Evolutionary conservation across 768 basidiomycete species (phyloP).

Genomic region (Kwoniella mangroviensis): DNA sequence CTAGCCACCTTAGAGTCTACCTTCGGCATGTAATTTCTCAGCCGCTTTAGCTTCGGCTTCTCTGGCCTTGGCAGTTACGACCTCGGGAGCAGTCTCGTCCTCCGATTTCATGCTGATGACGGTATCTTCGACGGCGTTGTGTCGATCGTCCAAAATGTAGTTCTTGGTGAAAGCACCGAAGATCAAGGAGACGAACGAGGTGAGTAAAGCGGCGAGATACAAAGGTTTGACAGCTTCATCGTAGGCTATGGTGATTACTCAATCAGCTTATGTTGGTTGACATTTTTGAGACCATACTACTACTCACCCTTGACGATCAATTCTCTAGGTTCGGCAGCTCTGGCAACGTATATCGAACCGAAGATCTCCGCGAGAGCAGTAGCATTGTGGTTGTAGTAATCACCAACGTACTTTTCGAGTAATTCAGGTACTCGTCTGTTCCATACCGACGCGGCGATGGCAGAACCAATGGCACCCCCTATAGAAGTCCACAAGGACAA

Average conservation of each 20-base stretch:
- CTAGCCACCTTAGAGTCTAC: not conserved
- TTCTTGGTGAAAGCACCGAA: conserved; percentile 52
- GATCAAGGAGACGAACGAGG: conserved; percentile 52
- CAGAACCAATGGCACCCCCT: conserved; percentile 57
- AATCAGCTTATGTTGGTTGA: not conserved
- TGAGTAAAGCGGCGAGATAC: conserved; percentile 49
- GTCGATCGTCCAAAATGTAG: conserved; percentile 55
- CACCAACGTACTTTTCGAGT: conserved; percentile 46
- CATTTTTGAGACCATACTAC: not conserved
- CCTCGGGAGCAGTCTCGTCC: conserved; percentile 36
- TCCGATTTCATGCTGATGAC: conserved; percentile 38
- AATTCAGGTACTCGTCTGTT: conserved; percentile 33
- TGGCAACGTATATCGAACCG: conserved; percentile 44
- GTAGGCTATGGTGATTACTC: conserved; percentile 22
- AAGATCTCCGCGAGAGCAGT: conserved; percentile 52
- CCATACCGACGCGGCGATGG: conserved; percentile 57
- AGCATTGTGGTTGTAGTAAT: conserved; percentile 32
- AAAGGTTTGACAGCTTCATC: conserved; percentile 46
- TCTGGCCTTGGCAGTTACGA: conserved; percentile 21
- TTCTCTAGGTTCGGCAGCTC: conserved; percentile 46
- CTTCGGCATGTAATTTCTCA: conserved; percentile 9
- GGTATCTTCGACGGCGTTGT: conserved; percentile 53
- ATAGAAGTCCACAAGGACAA: conserved; percentile 58
- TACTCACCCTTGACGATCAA: conserved; percentile 41
- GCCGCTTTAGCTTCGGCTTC: conserved; percentile 19